These are phyloP conservation scores for Gynostemma pentaphyllum DNA, from an alignment of 306 rosid genomes.

Conservation along the genomic window DNA sequence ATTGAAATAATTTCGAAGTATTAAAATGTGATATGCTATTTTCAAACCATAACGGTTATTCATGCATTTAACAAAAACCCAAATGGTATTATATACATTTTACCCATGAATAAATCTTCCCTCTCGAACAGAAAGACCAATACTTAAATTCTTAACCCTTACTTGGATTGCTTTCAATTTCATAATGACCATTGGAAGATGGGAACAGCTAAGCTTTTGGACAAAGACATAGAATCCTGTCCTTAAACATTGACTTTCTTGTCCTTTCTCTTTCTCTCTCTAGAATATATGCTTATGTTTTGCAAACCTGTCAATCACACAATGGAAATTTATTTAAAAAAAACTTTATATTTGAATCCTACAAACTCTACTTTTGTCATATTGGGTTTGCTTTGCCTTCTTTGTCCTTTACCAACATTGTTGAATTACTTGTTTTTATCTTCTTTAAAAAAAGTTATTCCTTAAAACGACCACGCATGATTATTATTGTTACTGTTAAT, in stretches of 20 bases:
- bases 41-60: too few relatives aligned
- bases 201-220: slow-evolving; percentile 59
- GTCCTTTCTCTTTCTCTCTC: neutral
- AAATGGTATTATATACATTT: too few relatives aligned
- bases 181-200: slow-evolving; percentile 46
- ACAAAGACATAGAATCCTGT: slow-evolving; percentile 63
- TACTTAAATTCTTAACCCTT: too few relatives aligned
- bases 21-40: too few relatives aligned
- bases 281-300: slow-evolving; percentile 11
- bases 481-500: neutral
- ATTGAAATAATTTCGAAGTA: too few relatives aligned
- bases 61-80: too few relatives aligned
- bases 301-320: slow-evolving; percentile 9
- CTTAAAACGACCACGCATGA: neutral
- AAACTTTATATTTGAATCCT: neutral
- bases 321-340: neutral
- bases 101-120: too few relatives aligned
- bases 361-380: slow-evolving; percentile 4
- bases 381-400: neutral
- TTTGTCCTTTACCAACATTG: neutral
- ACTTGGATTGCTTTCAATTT: too few relatives aligned
- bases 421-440: neutral
- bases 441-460: neutral
- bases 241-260: slow-evolving; percentile 46
- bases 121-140: too few relatives aligned